Evolutionary conservation across 352 stramenopile genomes (phyloP), one percentile per base, ranked within the genome.

Genomic region (Phytophthora aleatoria): DNA sequence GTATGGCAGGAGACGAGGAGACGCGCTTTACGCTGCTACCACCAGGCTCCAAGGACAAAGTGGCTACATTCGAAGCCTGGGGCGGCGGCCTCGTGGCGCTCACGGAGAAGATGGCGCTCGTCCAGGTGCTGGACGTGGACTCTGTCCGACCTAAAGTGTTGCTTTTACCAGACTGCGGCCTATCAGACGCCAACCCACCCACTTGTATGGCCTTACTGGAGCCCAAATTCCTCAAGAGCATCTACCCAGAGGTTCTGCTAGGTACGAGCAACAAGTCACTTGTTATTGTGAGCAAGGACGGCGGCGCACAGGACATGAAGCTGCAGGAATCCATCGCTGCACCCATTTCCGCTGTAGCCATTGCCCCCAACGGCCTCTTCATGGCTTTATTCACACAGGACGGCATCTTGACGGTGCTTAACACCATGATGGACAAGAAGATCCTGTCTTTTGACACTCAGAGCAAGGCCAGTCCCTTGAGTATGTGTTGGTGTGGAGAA

Each of bases 401-500:
- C 50, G 94, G 92, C 7, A 91, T 97, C 51, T 76, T 99, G 26
- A 98, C 94, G 3, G 96, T 99, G 16, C 86, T 99, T 49, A 98
- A 95, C 33, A 98, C 95, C n/a, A 96, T 90, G 57, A 97, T 99
- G 69, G 92, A 98, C 80, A 98, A 97, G 59, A 99, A 93, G 69
- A 91, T 95, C 51, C 50, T 96, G 68, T 83, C 83, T 16, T 96
- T 96, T 62, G 87, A 96, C 71, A 94, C 87, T 30, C 81, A 94
- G 76, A 93, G 80, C 64, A 92, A 91, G 63, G 73, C 83, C 3
- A 89, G 74, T 61, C 87, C 89, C 11, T 51, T 77, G 26, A 77
- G 70, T 24, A 95, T 97, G 82, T 83, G 78, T 52, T 97, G 89
- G 89, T 97, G 91, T 61, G 91, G 91, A 31, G 85, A 97, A 70